Conservation (phyloP, 2,329 filamentous ascomycete species). For the Pyrenochaeta sp. region DNA sequence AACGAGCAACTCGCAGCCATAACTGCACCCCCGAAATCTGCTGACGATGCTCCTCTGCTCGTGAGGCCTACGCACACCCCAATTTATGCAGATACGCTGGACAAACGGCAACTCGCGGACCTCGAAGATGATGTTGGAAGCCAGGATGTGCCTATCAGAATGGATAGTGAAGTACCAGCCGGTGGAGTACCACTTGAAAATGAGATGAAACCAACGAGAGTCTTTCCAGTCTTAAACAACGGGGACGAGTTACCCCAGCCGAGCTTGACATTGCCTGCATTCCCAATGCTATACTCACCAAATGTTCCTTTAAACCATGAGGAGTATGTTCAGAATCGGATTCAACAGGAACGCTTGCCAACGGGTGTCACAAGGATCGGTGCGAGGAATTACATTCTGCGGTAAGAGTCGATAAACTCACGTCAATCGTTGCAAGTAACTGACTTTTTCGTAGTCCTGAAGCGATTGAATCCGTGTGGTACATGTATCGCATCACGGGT, state of each 20-base stretch:
- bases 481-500: constrained; percentile 77
- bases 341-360: constrained; percentile 57
- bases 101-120: constrained; percentile 36
- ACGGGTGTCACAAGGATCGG: constrained; percentile 64
- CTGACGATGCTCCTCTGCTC: constrained; percentile 10
- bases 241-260: constrained; percentile 19
- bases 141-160: constrained; percentile 13
- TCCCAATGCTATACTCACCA: constrained; percentile 42
- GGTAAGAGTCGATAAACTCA: constrained; percentile 51
- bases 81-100: constrained; percentile 27
- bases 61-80: constrained; percentile 25
- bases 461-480: constrained; percentile 81
- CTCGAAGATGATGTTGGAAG: constrained; percentile 30
- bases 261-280: constrained; percentile 30
- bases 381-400: constrained; percentile 69
- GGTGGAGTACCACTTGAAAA: constrained; percentile 27
- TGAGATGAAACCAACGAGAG: constrained; percentile 32
- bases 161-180: constrained; percentile 22
- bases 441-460: constrained; percentile 61
- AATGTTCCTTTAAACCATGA: constrained; percentile 39
- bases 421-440: no score
- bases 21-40: constrained; percentile 24
- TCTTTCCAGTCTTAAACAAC: constrained; percentile 19
- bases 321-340: constrained; percentile 46
- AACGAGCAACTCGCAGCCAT: constrained; percentile 35